Evolutionary conservation across 352 stramenopile species (phyloP), one percentile per base, ranked within the genome.

Genomic region (Phytophthora ramorum): DNA sequence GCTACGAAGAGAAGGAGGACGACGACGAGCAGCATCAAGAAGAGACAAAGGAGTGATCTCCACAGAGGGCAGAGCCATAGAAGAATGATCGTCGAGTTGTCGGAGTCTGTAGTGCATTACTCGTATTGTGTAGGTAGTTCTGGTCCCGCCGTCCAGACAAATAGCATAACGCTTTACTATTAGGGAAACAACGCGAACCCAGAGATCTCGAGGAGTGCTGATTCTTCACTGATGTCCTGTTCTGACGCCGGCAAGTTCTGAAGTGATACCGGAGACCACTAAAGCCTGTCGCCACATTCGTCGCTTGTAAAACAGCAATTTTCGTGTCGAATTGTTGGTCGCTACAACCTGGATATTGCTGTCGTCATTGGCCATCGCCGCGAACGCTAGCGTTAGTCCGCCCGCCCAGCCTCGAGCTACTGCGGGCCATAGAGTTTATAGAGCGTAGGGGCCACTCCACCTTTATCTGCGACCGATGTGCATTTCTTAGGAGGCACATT

Each of bases 271-370:
- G 6, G 20, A 14, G 9, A 30, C 46, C 8, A 14, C 32, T 9
- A 34, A 17, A 55, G 9, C 45, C 60, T 57, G 58, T 60, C 38
- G 41, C 44, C 24, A 20, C 38, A 53, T 64, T 55, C 59, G 54
- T 69, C 19, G 20, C 20, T 64, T 32, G 62, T 70, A 52, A 59
- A 49, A 44, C 19, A 4, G 54, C 13, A 65, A 59, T 66, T 66
- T 66, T 70, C 62, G 62, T 64, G 62, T 65, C 46, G 47, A 53
- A 54, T 70, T 70, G 62, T 69, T 2, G 20, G 44, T 51, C 26
- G 34, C 47, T 20, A 34, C 17, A 22, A n/a, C 16, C 61, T 59
- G 47, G 54, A 65, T 65, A 60, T 35, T 70, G 9, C 41, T 71
- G 63, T 30, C 63, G 63, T 49, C 20, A 61, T 51, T 45, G 30